Conservation (phyloP, 1,284 basidiomycete species). For the Malassezia slooffiae region DNA sequence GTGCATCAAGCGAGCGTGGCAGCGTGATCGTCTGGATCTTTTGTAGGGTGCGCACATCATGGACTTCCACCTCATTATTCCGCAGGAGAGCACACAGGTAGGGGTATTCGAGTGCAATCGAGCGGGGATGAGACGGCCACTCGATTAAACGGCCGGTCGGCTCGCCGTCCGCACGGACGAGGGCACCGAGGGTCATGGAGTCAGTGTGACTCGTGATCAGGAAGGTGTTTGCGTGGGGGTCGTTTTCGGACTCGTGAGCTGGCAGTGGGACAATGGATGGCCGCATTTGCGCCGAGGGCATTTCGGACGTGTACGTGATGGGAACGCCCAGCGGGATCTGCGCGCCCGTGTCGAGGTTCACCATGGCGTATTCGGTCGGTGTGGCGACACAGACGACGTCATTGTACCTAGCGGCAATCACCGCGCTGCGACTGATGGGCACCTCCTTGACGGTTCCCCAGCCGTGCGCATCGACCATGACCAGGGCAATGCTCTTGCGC, state of each 20-base stretch:
- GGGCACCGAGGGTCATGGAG: constrained; percentile 36
- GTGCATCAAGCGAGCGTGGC: no score
- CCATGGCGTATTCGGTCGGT: constrained; percentile 34
- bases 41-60: constrained; percentile 19
- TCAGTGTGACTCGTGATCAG: constrained; percentile 41
- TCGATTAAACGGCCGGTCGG: constrained; percentile 39
- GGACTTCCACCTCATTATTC: constrained; percentile 37
- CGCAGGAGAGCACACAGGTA: constrained; percentile 34
- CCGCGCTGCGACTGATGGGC: constrained; percentile 32
- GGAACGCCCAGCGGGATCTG: constrained; percentile 36
- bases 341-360: constrained; percentile 24
- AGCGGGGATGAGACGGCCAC: constrained; percentile 41
- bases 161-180: constrained; percentile 36
- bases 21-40: constrained; percentile 21
- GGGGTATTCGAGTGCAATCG: constrained; percentile 23
- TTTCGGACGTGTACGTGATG: constrained; percentile 36
- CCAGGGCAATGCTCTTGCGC: constrained; percentile 30
- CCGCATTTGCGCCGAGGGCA: constrained; percentile 31
- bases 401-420: constrained; percentile 31
- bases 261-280: constrained; percentile 35
- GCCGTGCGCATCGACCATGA: constrained; percentile 24
- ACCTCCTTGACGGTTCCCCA: constrained; percentile 31
- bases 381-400: constrained; percentile 38
- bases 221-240: constrained; percentile 15
- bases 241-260: not conserved